Evolutionary conservation across 2,329 filamentous ascomycete species (phyloP).

Genomic region (Phaeosphaeriaceae sp.): DNA sequence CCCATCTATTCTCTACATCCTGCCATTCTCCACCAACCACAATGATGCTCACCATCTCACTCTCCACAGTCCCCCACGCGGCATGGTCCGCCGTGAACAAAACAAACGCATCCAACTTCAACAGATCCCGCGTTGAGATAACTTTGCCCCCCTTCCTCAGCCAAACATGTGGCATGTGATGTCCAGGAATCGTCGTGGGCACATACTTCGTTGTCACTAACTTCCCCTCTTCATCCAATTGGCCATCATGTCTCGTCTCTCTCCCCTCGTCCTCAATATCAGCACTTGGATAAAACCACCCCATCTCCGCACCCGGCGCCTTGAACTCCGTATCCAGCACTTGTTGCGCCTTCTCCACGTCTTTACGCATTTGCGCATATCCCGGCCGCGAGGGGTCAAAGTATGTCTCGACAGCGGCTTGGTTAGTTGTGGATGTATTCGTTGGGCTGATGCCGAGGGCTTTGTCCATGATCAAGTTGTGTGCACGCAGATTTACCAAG

Average conservation of each 20-base stretch:
- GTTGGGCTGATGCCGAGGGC: conserved; percentile 38
- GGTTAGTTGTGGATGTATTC: conserved; percentile 28
- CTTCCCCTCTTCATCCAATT: conserved; percentile 16
- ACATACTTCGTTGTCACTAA: conserved; percentile 18
- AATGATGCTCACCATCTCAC: not conserved
- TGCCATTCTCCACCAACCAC: conserved; percentile 2
- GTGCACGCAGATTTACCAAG: conserved; percentile 38
- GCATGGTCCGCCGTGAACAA: not conserved
- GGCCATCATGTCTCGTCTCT: conserved; percentile 25
- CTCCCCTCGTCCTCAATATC: conserved; percentile 26
- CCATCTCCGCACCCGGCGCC: conserved; percentile 41
- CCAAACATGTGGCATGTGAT: conserved; percentile 44
- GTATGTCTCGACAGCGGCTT: conserved; percentile 25
- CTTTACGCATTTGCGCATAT: conserved; percentile 2
- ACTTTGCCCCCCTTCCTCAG: conserved; percentile 15
- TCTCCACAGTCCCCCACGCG: not conserved
- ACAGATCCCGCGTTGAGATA: not conserved
- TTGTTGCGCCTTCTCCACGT: conserved; percentile 27
- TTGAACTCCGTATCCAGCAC: conserved; percentile 45
- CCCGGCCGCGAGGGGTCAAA: conserved; percentile 29
- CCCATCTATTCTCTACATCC: conserved; percentile 25
- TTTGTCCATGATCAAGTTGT: conserved; percentile 38
- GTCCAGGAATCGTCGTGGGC: conserved; percentile 38
- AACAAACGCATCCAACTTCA: not conserved
- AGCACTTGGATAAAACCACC: conserved; percentile 44